Percentiles rank a stretch among this genome's conserved stretches.
Evolutionary conservation across 2,329 filamentous ascomycete genomes (phyloP).

Genomic region (Chrysoporthe puriensis): DNA sequence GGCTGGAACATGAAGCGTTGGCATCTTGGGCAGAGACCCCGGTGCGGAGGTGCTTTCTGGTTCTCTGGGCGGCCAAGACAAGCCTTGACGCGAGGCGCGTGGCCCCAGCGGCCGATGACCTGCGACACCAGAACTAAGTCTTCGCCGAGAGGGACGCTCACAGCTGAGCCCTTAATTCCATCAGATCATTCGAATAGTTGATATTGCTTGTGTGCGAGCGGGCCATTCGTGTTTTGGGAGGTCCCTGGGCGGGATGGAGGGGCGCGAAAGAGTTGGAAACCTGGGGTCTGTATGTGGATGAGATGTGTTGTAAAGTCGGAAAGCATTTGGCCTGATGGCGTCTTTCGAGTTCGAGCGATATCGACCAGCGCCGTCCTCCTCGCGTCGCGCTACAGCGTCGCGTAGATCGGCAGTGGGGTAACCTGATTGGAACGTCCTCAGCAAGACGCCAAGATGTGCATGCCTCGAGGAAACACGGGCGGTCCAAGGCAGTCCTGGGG

Average conservation of each 20-base stretch:
- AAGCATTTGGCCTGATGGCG: background rate
- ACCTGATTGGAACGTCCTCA: background rate
- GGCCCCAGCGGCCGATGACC: conserved; percentile 2
- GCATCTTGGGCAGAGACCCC: conserved; percentile 49
- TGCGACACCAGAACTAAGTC: conserved; percentile 1
- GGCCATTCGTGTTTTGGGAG: conserved; percentile 21
- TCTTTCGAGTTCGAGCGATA: background rate
- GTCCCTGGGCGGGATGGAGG: background rate
- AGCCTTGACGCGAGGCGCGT: conserved; percentile 8
- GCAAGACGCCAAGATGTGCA: background rate
- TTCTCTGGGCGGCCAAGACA: background rate
- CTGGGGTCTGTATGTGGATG: background rate
- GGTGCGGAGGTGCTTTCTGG: too few species aligned
- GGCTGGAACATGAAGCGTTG: conserved; percentile 59
- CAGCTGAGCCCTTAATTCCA: conserved; percentile 3
- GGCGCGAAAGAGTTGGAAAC: background rate
- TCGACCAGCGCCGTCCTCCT: background rate
- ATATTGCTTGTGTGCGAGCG: conserved; percentile 2
- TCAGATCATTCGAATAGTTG: conserved; percentile 4
- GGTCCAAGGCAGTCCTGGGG: background rate
- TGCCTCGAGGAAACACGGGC: background rate
- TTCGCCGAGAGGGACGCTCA: conserved; percentile 13
- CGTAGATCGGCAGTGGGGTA: background rate
- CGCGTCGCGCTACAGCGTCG: conserved; percentile 14
- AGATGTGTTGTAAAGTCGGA: background rate